These are phyloP conservation scores for Fusarium marasasianum DNA, from an alignment of 2,329 filamentous ascomycete genomes.

Conservation along the genomic window DNA sequence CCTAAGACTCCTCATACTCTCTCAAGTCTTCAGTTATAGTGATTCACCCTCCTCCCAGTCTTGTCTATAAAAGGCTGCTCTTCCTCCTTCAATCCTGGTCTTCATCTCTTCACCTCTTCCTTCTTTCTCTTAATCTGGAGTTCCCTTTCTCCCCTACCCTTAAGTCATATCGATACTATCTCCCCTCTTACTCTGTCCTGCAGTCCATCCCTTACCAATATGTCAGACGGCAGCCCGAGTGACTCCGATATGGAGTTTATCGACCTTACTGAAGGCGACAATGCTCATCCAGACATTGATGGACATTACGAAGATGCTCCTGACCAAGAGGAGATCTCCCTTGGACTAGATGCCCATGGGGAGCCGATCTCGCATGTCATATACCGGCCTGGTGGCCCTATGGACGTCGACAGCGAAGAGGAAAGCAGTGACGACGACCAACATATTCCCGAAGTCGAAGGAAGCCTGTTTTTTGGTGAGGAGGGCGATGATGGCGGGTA, in stretches of 20 bases:
- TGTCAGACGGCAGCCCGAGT: slow-evolving; percentile 9
- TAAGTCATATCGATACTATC: neutral
- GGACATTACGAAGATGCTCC: neutral
- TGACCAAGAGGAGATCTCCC: neutral
- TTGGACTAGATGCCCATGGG: neutral
- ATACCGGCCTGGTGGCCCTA: neutral
- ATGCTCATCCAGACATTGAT: neutral
- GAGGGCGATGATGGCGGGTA: neutral
- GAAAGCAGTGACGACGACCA: neutral
- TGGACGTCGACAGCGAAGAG: neutral
- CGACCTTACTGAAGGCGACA: slow-evolving; percentile 8
- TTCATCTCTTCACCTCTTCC: neutral
- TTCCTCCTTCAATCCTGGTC: neutral
- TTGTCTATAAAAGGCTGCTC: neutral
- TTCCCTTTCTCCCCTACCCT: neutral
- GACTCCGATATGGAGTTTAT: slow-evolving; percentile 1
- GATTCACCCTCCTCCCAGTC: neutral
- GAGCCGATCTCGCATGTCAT: neutral
- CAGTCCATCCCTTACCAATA: neutral
- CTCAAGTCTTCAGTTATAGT: neutral
- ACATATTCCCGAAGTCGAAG: neutral
- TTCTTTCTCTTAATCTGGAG: neutral
- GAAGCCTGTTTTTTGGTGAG: neutral
- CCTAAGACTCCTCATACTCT: neutral
- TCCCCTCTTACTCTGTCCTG: neutral